phyloP scores from a whole-genome alignment of 495 filamentous ascomycete genomes.

The Penicillium cinerascens region DNA sequence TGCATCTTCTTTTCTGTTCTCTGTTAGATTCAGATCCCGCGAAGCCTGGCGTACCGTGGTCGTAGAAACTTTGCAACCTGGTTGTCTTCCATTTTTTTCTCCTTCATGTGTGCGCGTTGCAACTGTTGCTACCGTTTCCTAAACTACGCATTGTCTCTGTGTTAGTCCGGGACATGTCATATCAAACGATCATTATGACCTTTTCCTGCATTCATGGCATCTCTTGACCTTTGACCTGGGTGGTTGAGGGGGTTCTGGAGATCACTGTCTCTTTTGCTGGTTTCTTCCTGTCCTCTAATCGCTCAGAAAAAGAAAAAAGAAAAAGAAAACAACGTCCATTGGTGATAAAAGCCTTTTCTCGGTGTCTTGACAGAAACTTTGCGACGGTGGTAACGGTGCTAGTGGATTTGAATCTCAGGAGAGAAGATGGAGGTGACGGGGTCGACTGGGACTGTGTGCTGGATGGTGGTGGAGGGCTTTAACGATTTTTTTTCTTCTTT shows the following conservation, averaged over 20 bases:
- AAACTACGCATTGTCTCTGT: conserved; percentile 9
- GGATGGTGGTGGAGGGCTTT: conserved; percentile 1
- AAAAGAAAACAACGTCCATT: neutral
- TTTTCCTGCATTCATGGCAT: conserved; percentile 40
- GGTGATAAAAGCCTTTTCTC: neutral
- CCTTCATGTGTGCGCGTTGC: conserved; percentile 9
- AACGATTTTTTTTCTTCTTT: conserved; percentile 17
- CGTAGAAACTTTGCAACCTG: conserved; percentile 35
- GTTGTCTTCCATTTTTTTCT: conserved; percentile 14
- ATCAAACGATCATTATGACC: conserved; percentile 47
- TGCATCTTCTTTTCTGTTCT: conserved; percentile 30
- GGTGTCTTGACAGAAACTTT: neutral
- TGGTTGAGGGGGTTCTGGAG: neutral
- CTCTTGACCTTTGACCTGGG: conserved; percentile 13
- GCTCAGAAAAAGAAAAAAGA: neutral
- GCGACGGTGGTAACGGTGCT: neutral
- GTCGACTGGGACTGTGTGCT: neutral
- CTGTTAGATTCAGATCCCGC: conserved; percentile 40
- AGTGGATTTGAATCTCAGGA: conserved; percentile 2
- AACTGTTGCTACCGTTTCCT: conserved; percentile 4
- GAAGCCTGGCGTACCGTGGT: conserved; percentile 49
- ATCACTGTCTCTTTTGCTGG: neutral
- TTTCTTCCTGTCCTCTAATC: neutral
- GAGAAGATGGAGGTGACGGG: neutral
- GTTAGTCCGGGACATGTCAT: conserved; percentile 35